These are phyloP conservation scores for Cryptococcus sp. DNA, from an alignment of 1,284 basidiomycete species.

Conservation along the genomic window DNA sequence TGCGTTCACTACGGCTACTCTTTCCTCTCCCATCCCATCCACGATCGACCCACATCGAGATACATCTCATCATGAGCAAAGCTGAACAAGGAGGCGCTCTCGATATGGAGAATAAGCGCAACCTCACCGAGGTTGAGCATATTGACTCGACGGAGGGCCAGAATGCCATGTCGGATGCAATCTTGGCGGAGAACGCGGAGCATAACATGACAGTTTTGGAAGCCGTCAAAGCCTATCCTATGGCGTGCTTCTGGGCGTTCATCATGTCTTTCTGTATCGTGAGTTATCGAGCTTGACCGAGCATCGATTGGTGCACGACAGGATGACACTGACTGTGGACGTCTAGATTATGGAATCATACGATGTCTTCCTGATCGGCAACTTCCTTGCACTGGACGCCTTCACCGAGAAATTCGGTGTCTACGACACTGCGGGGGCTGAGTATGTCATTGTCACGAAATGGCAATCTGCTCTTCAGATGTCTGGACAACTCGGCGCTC, in stretches of 20 bases:
- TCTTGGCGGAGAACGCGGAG: conserved; percentile 26
- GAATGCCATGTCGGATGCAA: conserved; percentile 18
- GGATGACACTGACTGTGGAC: neutral
- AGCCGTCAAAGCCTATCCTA: conserved; percentile 31
- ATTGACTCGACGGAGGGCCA: neutral
- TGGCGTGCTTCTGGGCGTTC: conserved; percentile 33
- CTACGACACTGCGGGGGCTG: conserved; percentile 9
- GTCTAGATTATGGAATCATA: conserved; percentile 38
- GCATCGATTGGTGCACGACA: too few relatives aligned
- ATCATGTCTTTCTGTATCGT: conserved; percentile 30
- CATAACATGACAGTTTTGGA: conserved; percentile 25
- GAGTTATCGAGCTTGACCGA: conserved; percentile 4
- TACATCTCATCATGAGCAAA: too few relatives aligned
- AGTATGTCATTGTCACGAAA: conserved; percentile 28
- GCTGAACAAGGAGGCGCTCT: too few relatives aligned
- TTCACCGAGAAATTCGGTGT: conserved; percentile 23
- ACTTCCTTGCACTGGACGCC: conserved; percentile 30
- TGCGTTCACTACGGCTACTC: too few relatives aligned
- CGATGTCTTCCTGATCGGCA: conserved; percentile 40
- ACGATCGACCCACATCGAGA: too few relatives aligned
- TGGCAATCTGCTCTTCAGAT: conserved; percentile 40
- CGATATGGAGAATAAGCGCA: too few relatives aligned
- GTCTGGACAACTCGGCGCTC: conserved; percentile 36
- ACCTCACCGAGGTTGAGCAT: too few relatives aligned
- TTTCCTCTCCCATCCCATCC: too few relatives aligned